Evolutionary conservation across 176 grass and related monocot genomes (phyloP), one percentile per base, ranked within the genome.

Genomic region (Puccinellia tenuiflora): DNA sequence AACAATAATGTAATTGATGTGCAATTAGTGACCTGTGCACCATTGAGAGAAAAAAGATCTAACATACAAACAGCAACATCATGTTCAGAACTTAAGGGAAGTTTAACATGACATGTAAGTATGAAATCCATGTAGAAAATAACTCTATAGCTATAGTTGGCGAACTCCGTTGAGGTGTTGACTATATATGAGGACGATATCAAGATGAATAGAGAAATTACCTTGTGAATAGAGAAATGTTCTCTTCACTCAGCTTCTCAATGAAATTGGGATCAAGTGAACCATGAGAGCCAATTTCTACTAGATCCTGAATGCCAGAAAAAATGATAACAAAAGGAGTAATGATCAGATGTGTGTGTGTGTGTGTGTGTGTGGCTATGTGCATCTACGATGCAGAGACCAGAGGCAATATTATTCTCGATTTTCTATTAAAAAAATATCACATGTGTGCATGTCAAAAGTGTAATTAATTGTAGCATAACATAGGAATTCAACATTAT

Each of bases 221-320:
- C 96, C 92, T 95, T 83, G 91, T 62, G 53, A 90, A 93, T 21
- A 98, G 77, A 45, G 70, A 52, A 43, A 93, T 73, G 53, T 95
- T 98, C 80, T 98, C 96, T 85, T 98, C 96, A 70, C 88, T 88
- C 68, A 98, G 43, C 71, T 85, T 92, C 51, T 88, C 84, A 84
- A 93, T 78, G 63, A 84, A 59, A 74, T 73, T 82, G 40, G 96
- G 75, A 76, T 95, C 96, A 12, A 79, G 40, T 55, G 72, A 31
- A 86, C 86, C 86, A 7, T 74, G 56, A 47, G 87, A 86, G 12
- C 80, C 79, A 74, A 84, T 68, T 68, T 80, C 83, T 28, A 86
- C 84, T 56, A 62, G 56, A 90, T 91, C 88, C 92, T 95, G 78
- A 82, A 64, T 62, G 5, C 42, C 40, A 16, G 46, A 59, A 14